phyloP scores from a whole-genome alignment of 2,329 filamentous ascomycete species.

The Aspergillus ochraceus region DNA sequence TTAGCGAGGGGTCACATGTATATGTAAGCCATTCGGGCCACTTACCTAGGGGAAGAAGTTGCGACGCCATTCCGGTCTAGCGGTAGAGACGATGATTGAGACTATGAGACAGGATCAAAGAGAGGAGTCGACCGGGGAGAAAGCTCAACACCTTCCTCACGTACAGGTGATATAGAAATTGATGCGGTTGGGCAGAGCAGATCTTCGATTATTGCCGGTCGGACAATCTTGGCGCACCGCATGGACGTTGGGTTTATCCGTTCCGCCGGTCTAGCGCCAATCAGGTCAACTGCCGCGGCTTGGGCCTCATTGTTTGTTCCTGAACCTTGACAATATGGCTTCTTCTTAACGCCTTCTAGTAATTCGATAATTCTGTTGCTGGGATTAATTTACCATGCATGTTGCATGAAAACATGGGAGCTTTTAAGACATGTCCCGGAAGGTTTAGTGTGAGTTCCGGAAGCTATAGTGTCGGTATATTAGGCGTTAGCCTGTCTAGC shows the following conservation, averaged over 20 bases:
- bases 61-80: conserved; percentile 62
- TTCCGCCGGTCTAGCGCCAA: conserved; percentile 14
- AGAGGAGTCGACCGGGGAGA: not conserved
- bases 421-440: not conserved
- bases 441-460: not conserved
- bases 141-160: not conserved
- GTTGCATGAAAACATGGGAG: not conserved
- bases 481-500: not conserved
- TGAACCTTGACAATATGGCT: not conserved
- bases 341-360: not conserved
- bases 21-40: conserved; percentile 7
- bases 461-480: not conserved
- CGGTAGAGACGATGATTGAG: not conserved
- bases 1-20: conserved; percentile 20
- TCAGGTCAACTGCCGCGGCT: conserved; percentile 10
- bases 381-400: not conserved
- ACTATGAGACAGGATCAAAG: too few species aligned
- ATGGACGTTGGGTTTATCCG: conserved; percentile 22
- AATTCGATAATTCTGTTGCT: not conserved
- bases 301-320: not conserved
- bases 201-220: conserved; percentile 20
- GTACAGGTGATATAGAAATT: conserved; percentile 18
- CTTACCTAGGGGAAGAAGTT: conserved; percentile 70
- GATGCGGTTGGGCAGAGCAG: conserved; percentile 18
- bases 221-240: conserved; percentile 19